These are phyloP conservation scores for Stereocaulon alpinum DNA, from an alignment of 495 filamentous ascomycete genomes.

Conservation along the genomic window DNA sequence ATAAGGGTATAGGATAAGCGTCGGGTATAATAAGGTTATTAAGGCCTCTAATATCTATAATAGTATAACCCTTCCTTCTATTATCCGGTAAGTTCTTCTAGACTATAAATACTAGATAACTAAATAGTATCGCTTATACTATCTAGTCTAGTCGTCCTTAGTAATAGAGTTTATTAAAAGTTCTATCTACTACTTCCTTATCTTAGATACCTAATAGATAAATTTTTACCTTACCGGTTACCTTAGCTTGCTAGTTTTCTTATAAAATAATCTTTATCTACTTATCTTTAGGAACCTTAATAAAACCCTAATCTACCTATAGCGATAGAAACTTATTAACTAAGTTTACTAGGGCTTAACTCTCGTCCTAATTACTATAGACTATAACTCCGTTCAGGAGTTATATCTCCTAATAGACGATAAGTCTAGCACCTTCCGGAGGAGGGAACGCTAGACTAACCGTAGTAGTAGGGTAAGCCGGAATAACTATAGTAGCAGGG, in stretches of 20 bases:
- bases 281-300: no score
- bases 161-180: constrained; percentile 7
- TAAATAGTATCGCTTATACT: constrained; percentile 1
- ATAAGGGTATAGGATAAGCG: neutral
- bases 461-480: no score
- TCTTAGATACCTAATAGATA: constrained; percentile 1
- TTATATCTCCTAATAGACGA: no score
- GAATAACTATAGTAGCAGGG: no score
- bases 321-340: no score
- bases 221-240: neutral
- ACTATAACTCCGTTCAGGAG: no score
- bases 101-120: neutral
- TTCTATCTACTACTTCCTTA: constrained; percentile 1
- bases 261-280: no score
- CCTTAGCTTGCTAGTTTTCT: constrained; percentile 1
- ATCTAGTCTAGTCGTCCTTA: constrained; percentile 3
- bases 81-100: neutral
- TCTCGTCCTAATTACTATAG: no score
- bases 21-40: neutral
- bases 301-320: no score
- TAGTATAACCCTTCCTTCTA: neutral
- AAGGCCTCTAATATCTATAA: constrained; percentile 8
- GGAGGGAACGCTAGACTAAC: no score
- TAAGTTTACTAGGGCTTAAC: no score
- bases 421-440: no score